Conservation (phyloP, 2,329 filamentous ascomycete species). For the Pyricularia grisea region DNA sequence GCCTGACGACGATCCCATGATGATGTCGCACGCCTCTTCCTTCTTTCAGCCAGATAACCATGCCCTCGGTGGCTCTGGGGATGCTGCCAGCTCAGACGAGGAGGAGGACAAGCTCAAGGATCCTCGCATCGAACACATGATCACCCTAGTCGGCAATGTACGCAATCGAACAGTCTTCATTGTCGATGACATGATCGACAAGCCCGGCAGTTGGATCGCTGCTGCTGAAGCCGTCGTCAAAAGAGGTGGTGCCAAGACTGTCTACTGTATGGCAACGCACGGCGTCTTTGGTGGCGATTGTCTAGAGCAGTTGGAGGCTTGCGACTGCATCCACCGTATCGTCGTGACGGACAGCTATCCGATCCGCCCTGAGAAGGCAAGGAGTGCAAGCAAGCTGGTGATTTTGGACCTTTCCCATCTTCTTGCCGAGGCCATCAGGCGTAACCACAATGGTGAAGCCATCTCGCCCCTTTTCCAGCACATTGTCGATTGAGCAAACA, state of each 20-base stretch:
- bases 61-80: conserved; percentile 73
- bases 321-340: conserved; percentile 87
- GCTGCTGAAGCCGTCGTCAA: conserved; percentile 96
- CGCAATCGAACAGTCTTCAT: conserved; percentile 83
- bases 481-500: conserved; percentile 19
- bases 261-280: conserved; percentile 96
- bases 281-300: conserved; percentile 88
- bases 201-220: conserved; percentile 92
- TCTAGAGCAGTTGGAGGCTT: conserved; percentile 80
- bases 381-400: conserved; percentile 70
- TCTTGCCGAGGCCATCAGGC: conserved; percentile 82
- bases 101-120: conserved; percentile 85
- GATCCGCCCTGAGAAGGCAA: conserved; percentile 65
- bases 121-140: conserved; percentile 80
- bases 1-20: conserved; percentile 73
- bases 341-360: conserved; percentile 97
- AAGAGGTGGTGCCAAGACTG: conserved; percentile 79
- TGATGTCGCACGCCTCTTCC: conserved; percentile 68
- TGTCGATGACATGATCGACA: conserved; percentile 98
- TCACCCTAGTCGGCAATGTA: conserved; percentile 95
- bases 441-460: conserved; percentile 93
- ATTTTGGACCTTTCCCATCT: conserved; percentile 83
- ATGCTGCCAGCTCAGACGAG: conserved; percentile 78
- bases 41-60: conserved; percentile 62
- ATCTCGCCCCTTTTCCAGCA: conserved; percentile 63